A percentile compares a stretch with the other conserved stretches of the same genome.
Evolutionary conservation across 371 early-diverging fungal genomes (phyloP).

Genomic region (Mortierella sp.): DNA sequence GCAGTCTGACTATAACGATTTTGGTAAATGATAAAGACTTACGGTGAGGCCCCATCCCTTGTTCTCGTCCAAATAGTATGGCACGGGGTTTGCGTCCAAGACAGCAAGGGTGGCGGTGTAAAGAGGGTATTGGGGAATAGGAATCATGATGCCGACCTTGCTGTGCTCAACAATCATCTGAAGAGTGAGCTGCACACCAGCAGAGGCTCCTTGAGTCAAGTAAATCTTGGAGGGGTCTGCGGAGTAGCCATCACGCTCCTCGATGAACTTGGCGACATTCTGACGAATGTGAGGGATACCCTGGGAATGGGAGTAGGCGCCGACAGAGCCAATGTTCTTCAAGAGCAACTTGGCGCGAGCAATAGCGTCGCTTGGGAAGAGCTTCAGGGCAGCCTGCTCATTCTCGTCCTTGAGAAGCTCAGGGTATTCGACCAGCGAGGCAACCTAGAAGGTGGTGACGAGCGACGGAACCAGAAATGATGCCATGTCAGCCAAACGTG

Average conservation of each 20-base stretch:
- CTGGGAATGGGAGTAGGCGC: conserved; percentile 94
- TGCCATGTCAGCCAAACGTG: conserved; percentile 6
- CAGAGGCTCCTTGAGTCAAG: conserved; percentile 86
- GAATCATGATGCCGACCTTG: conserved; percentile 92
- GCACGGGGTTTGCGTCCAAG: conserved; percentile 81
- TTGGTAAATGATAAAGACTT: conserved; percentile 7
- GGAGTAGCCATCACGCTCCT: conserved; percentile 85
- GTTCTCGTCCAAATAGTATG: conserved; percentile 88
- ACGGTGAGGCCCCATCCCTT: conserved; percentile 81
- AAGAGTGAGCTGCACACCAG: conserved; percentile 87
- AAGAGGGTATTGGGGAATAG: conserved; percentile 97
- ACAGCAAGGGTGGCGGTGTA: conserved; percentile 91
- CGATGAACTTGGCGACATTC: conserved; percentile 83
- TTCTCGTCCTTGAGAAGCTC: conserved; percentile 71
- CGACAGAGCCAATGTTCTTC: conserved; percentile 72
- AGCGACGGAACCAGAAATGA: conserved; percentile 4
- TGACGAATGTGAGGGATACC: conserved; percentile 83
- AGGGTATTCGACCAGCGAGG: conserved; percentile 83
- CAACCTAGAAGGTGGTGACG: conserved; percentile 61
- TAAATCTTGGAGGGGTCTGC: conserved; percentile 83
- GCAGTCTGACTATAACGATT: background rate
- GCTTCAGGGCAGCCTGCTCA: conserved; percentile 55
- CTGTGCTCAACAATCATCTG: conserved; percentile 77
- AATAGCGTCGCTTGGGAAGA: conserved; percentile 87
- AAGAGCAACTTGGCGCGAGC: conserved; percentile 77